Evolutionary conservation across 73 alveolate genomes (phyloP).

Genomic region (Blepharisma japonicum): DNA sequence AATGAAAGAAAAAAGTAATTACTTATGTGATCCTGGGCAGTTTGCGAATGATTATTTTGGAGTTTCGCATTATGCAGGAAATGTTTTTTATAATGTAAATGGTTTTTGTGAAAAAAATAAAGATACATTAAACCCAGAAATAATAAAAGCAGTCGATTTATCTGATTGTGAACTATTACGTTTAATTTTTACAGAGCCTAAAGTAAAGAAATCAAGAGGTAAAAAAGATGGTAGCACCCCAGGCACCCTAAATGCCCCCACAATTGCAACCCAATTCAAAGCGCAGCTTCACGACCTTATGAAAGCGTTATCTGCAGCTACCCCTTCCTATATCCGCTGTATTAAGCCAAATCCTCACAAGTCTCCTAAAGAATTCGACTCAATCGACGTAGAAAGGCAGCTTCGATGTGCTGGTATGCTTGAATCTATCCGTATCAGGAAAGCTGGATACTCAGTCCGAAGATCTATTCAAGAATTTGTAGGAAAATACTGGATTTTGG

Average conservation of each 20-base stretch:
- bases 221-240: neutral
- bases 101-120: conserved; percentile 87
- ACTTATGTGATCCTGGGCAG: conserved; percentile 26
- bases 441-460: conserved; percentile 68
- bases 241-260: conserved; percentile 6
- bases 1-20: neutral
- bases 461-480: conserved; percentile 68
- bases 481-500: conserved; percentile 20
- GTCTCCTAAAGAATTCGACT: conserved; percentile 72
- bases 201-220: neutral
- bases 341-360: conserved; percentile 84
- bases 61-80: conserved; percentile 93
- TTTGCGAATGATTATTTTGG: conserved; percentile 42
- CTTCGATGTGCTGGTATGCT: conserved; percentile 92
- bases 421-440: conserved; percentile 91
- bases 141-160: conserved; percentile 50
- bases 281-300: conserved; percentile 70
- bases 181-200: neutral
- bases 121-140: conserved; percentile 76
- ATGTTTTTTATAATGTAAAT: conserved; percentile 70
- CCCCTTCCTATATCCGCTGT: conserved; percentile 86
- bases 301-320: conserved; percentile 63
- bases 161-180: conserved; percentile 48
- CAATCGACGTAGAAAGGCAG: conserved; percentile 79
- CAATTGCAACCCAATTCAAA: conserved; percentile 74